phyloP scores from a whole-genome alignment of 768 basidiomycete genomes.

The Rhodotorula toruloides region DNA sequence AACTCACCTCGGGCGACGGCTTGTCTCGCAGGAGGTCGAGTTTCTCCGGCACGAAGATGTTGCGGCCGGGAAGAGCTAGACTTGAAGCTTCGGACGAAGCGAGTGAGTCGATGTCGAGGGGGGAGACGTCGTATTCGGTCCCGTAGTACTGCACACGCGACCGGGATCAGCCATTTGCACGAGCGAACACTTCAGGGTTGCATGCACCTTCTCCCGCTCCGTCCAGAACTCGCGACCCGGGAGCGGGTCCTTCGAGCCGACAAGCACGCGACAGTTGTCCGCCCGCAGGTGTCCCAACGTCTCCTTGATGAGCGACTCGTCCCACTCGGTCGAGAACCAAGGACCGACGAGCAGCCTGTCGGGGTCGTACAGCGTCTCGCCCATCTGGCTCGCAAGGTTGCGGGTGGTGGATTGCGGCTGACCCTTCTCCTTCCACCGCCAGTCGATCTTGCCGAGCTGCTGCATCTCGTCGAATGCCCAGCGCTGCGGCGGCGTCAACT shows the following conservation, averaged over 20 bases:
- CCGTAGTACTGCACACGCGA: constrained; percentile 61
- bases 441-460: constrained; percentile 64
- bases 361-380: constrained; percentile 71
- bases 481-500: constrained; percentile 44
- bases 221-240: constrained; percentile 52
- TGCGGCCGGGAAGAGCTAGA: constrained; percentile 70
- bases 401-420: constrained; percentile 7
- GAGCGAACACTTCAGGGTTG: no score
- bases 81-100: not conserved
- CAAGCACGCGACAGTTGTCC: constrained; percentile 59
- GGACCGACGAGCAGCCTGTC: constrained; percentile 67
- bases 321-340: constrained; percentile 69
- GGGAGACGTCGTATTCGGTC: constrained; percentile 59
- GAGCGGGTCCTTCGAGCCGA: constrained; percentile 71
- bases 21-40: constrained; percentile 67
- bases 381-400: constrained; percentile 40
- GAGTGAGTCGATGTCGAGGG: constrained; percentile 10
- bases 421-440: constrained; percentile 68
- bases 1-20: constrained; percentile 59
- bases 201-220: constrained; percentile 59
- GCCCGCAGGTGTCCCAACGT: constrained; percentile 60
- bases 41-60: constrained; percentile 82
- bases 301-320: constrained; percentile 57
- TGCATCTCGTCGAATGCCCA: constrained; percentile 70
- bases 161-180: no score